Percentiles rank a stretch among this genome's conserved stretches.
Evolutionary conservation across 169 alveolate genomes (phyloP).

Genomic region (Cryptosporidium sp.): DNA sequence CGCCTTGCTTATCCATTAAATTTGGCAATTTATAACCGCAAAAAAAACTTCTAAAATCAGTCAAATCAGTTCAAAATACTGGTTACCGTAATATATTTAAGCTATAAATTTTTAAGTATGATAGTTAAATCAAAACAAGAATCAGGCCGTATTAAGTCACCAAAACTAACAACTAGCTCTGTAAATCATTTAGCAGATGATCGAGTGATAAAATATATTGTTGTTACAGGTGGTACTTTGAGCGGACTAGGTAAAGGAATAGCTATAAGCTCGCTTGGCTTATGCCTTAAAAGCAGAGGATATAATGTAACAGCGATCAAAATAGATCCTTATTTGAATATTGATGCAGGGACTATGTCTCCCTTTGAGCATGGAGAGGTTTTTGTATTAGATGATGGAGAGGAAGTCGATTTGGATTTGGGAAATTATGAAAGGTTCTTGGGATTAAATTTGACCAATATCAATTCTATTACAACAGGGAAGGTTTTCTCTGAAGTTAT

Average conservation of each 20-base stretch:
- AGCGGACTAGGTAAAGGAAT: constrained; percentile 97
- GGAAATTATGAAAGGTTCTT: constrained; percentile 98
- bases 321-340: constrained; percentile 95
- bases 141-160: constrained; percentile 40
- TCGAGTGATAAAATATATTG: constrained; percentile 85
- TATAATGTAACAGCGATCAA: constrained; percentile 93
- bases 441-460: constrained; percentile 86
- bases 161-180: constrained; percentile 11
- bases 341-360: constrained; percentile 94
- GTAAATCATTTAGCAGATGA: constrained; percentile 37
- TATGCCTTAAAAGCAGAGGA: constrained; percentile 89
- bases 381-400: constrained; percentile 95
- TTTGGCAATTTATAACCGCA: constrained; percentile 21
- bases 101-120: neutral
- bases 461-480: constrained; percentile 96
- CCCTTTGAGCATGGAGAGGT: constrained; percentile 98
- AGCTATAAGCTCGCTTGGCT: constrained; percentile 93
- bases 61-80: constrained; percentile 3
- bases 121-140: constrained; percentile 7
- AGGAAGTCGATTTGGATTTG: constrained; percentile 97
- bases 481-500: constrained; percentile 92
- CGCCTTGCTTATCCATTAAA: neutral
- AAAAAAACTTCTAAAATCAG: neutral
- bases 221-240: constrained; percentile 95
- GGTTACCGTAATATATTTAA: neutral